phyloP scores from a whole-genome alignment of 2,329 filamentous ascomycete genomes.

The Arthrobotrys megalospora region DNA sequence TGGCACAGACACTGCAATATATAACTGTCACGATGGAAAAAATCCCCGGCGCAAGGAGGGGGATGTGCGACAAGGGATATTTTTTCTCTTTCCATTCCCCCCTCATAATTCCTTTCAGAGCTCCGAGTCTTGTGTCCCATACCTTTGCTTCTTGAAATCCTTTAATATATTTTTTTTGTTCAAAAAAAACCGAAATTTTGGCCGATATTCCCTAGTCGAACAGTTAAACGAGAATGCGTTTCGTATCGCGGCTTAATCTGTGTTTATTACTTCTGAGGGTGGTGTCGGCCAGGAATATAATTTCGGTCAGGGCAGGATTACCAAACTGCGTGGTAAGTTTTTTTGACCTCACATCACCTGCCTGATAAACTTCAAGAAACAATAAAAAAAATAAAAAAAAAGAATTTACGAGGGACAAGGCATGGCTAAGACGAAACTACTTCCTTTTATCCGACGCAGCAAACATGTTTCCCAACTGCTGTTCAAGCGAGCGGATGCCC shows the following conservation, averaged over 20 bases:
- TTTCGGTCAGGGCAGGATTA: constrained; percentile 31
- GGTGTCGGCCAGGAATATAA: constrained; percentile 29
- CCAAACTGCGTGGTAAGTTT: constrained; percentile 55
- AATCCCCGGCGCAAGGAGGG: constrained; percentile 47
- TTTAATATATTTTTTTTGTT: not conserved
- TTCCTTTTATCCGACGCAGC: constrained; percentile 39
- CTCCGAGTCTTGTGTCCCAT: constrained; percentile 40
- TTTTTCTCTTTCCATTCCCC: constrained; percentile 41
- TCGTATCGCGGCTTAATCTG: constrained; percentile 27
- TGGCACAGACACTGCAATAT: constrained; percentile 39
- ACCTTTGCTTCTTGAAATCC: constrained; percentile 34
- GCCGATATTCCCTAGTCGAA: constrained; percentile 21
- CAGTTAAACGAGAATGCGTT: constrained; percentile 43
- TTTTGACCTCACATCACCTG: constrained; percentile 34
- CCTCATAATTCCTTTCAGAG: constrained; percentile 45
- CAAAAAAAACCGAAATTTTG: constrained; percentile 31
- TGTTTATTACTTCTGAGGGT: constrained; percentile 13
- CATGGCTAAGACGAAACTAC: constrained; percentile 16
- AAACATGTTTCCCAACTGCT: constrained; percentile 41
- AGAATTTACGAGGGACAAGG: no score
- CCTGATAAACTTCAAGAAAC: constrained; percentile 14
- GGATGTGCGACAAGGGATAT: constrained; percentile 52
- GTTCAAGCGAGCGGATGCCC: constrained; percentile 31
- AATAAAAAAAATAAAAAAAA: no score
- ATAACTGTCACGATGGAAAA: constrained; percentile 56